phyloP scores from a whole-genome alignment of 2,329 filamentous ascomycete species.

The Rhytidhysteron rufulum region DNA sequence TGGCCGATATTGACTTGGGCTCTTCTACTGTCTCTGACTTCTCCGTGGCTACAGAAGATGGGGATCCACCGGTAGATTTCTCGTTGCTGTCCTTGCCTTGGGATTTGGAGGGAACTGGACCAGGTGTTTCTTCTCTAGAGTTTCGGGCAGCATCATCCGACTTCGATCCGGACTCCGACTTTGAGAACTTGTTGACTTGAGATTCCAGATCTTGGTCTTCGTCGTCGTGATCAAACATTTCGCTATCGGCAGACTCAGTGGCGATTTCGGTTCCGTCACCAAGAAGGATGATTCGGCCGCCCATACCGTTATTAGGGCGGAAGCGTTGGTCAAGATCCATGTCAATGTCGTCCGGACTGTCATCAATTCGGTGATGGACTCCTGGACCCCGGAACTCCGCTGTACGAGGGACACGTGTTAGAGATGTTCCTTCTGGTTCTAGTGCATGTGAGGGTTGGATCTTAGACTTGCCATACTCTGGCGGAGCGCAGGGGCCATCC shows the following conservation, averaged over 20 bases:
- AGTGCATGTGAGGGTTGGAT: conserved; percentile 30
- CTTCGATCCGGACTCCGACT: conserved; percentile 14
- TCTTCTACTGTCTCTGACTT: conserved; percentile 23
- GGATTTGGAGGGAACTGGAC: conserved; percentile 10
- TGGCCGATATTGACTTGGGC: conserved; percentile 6
- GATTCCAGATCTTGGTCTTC: conserved; percentile 79
- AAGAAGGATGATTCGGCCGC: conserved; percentile 85
- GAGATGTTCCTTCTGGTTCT: background rate
- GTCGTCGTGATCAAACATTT: conserved; percentile 92
- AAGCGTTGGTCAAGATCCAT: conserved; percentile 68
- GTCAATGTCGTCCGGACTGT: conserved; percentile 61
- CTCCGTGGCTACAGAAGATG: conserved; percentile 34
- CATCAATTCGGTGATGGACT: conserved; percentile 48
- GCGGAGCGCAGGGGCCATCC: conserved; percentile 96
- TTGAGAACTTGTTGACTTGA: conserved; percentile 67
- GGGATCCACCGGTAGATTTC: conserved; percentile 18
- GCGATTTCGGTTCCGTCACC: conserved; percentile 92
- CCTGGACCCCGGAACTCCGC: conserved; percentile 51
- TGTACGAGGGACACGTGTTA: conserved; percentile 15
- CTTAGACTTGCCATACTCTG: conserved; percentile 91
- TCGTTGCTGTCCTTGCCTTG: conserved; percentile 8
- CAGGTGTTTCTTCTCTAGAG: conserved; percentile 23
- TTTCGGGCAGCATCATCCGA: conserved; percentile 6
- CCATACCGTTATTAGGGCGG: conserved; percentile 59
- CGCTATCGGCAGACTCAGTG: conserved; percentile 82